Base-by-base conservation (phyloP, 768 basidiomycete genomes). In the Rhodocollybia butyracea region DNA sequence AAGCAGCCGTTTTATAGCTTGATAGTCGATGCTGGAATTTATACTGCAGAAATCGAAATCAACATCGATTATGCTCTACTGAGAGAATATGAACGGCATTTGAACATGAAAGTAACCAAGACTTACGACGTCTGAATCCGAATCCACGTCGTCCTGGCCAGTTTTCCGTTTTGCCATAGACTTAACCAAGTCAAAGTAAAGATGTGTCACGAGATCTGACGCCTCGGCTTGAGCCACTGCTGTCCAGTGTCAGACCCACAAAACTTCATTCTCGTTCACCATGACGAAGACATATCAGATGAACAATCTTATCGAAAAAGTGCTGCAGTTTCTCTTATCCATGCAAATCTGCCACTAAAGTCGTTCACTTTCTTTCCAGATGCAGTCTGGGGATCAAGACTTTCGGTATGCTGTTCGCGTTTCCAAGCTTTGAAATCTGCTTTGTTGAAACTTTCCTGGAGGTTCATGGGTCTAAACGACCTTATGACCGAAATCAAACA, bases 391-490 rank as follows among this genome's bases (percentile, higher is more conserved):
- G 59, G 91, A 94, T 83, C 90, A 91, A 76, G 91, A 94, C 73
- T 92, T 91, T 70, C 79, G 91, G 91, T 91, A 73, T 42, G 43
- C n/a, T n/a, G n/a, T 40, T 52, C 50, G 57, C 53, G 59, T 51
- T 29, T 24, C 22, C 11, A 19, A 19, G n/a, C 27, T 46, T 46
- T 40, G 24, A 29, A 17, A n/a, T n/a, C n/a, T n/a, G n/a, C n/a
- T n/a, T n/a, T n/a, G n/a, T n/a, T n/a, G n/a, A n/a, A n/a, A n/a
- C n/a, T n/a, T n/a, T n/a, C 53, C 54, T 45, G n/a, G 64, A 95
- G 94, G 68, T 94, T 92, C 70, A 98, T 98, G 96, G 94, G 94
- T 36, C 77, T 99, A 60, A 97, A 93, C 60, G 96, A 99, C 72
- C 72, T 98, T 61, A 89, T 92, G 82, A 81, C 82, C 34, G 94